Evolutionary conservation across 768 basidiomycete species (phyloP), one percentile per base, ranked within the genome.

Genomic region (Boletus vinaceobasis): DNA sequence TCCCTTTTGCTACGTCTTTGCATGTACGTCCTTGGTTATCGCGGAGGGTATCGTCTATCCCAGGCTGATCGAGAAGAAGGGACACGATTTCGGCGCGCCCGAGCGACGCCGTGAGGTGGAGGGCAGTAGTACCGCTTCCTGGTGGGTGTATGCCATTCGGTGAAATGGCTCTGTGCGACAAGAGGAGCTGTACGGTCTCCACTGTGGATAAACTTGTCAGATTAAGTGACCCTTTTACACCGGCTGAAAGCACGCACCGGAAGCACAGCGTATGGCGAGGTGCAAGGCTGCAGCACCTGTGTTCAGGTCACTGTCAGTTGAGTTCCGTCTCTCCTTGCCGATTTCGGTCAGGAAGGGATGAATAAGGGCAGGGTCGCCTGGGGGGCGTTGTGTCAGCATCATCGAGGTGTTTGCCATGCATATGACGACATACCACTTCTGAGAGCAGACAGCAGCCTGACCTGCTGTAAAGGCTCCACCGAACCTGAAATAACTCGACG

Each of bases 311-410:
- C 69, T 72, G 19, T 80, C 82, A 0, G 65, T 52, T 21, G 80
- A 78, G 26, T 69, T 77, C 5, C 82, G 79, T 52, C 75, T 80
- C 60, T 88, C 84, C 66, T 84, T 87, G 47, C 79, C 76, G 38
- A 93, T 86, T 66, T 90, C 88, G 1, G 83, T 64, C n/a, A 93
- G 77, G 63, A 91, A 88, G 1, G 89, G 87, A 60, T 89, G 88
- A n/a, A 93, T 88, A 13, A 81, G 75, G 7, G 87, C 80, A 0
- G 88, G 86, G 60, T 93, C 88, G 31, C 90, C 90, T 90, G 54
- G 2, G 7, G 14, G 19, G 21, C 9, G 27, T 47, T 45, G 26
- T 14, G 43, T 46, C 35, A 56, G 48, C 31, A 17, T 37, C 31
- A 17, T 37, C 29, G 14, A 26, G 8, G 9, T 23, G 17, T 31